A percentile compares a stretch with the other conserved stretches of the same genome.
phyloP scores from a whole-genome alignment of 176 grass and related monocot genomes.

The Pontederia crassipes region DNA sequence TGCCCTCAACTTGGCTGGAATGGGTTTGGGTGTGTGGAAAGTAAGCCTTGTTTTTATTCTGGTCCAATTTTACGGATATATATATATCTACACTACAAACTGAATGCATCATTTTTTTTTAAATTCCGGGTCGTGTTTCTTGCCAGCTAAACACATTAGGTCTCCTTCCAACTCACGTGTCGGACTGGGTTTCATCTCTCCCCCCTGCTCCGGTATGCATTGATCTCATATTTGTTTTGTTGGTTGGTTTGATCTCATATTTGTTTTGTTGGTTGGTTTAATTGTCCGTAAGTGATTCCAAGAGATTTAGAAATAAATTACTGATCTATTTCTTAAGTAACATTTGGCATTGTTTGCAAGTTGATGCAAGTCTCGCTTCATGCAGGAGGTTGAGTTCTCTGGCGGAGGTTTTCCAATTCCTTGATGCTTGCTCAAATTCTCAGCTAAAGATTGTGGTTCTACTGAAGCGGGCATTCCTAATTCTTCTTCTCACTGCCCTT shows the following conservation, averaged over 20 bases:
- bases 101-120: background rate
- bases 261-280: background rate
- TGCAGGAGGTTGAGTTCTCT: constrained; percentile 92
- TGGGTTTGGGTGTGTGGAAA: constrained; percentile 91
- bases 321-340: background rate
- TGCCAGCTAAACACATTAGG: constrained; percentile 87
- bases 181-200: constrained; percentile 91
- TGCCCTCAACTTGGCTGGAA: constrained; percentile 84
- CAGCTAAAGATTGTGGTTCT: too few species aligned
- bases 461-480: too few species aligned
- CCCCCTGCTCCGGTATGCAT: constrained; percentile 55
- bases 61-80: background rate
- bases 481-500: too few species aligned
- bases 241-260: background rate
- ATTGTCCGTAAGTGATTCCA: background rate
- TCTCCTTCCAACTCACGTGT: constrained; percentile 93
- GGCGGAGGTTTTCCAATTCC: constrained; percentile 49
- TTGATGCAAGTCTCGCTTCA: constrained; percentile 3
- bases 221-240: constrained; percentile 1
- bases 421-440: background rate
- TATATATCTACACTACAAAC: too few species aligned
- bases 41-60: constrained; percentile 23
- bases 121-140: background rate
- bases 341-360: background rate
- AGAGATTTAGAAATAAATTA: background rate